A percentile compares a stretch with the other conserved stretches of the same genome.
phyloP scores from a whole-genome alignment of 176 grass and related monocot genomes.

The Echinochloa phyllopogon region DNA sequence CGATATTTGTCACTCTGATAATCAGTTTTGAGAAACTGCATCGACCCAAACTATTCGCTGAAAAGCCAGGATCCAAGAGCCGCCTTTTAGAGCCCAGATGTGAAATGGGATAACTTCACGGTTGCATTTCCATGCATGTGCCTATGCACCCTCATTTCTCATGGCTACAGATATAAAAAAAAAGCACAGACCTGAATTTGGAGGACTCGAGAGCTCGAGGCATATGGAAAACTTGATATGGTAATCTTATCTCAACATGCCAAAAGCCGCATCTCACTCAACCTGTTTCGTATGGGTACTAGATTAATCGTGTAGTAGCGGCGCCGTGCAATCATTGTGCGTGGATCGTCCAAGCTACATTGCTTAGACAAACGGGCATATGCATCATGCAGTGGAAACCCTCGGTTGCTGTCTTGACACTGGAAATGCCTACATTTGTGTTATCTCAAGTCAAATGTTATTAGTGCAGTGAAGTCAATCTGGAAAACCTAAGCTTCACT shows the following conservation, averaged over 20 bases:
- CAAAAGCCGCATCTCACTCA: neutral
- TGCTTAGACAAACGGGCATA: neutral
- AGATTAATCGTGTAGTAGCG: neutral
- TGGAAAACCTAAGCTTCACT: neutral
- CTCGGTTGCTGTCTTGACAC: neutral
- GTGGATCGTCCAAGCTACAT: neutral
- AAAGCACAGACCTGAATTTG: neutral
- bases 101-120: neutral
- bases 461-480: constrained; percentile 20
- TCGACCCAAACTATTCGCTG: neutral
- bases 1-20: neutral
- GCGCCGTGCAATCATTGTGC: constrained; percentile 14
- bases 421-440: too few species aligned
- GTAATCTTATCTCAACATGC: neutral
- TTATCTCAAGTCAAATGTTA: constrained; percentile 2
- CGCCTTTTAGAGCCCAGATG: too few species aligned
- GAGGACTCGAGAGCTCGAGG: neutral
- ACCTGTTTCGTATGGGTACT: neutral
- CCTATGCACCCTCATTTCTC: neutral
- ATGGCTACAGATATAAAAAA: neutral
- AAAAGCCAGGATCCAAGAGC: neutral
- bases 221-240: neutral
- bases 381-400: neutral
- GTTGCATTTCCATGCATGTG: neutral
- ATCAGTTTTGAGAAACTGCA: neutral